Percentiles rank a stretch among this genome's conserved stretches.
These are phyloP conservation scores for Talaromyces borbonicus DNA, from an alignment of 495 filamentous ascomycete genomes.

Conservation along the genomic window DNA sequence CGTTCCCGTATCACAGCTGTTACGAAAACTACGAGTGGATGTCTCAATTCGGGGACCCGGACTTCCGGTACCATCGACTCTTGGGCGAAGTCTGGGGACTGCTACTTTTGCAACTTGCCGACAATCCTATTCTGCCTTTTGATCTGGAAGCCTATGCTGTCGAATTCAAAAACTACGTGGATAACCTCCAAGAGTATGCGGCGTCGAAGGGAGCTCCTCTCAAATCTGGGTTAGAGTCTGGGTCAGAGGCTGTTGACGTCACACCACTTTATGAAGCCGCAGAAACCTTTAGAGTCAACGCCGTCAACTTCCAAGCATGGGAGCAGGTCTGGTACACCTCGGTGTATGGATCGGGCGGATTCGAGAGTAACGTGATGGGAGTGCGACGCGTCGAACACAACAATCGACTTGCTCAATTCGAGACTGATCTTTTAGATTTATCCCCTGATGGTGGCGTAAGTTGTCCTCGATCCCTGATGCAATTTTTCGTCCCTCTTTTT, in stretches of 20 bases:
- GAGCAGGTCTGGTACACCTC: slow-evolving; percentile 60
- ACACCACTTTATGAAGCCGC: slow-evolving; percentile 51
- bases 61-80: slow-evolving; percentile 69
- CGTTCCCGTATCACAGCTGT: slow-evolving; percentile 71
- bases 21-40: slow-evolving; percentile 90
- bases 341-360: slow-evolving; percentile 55
- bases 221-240: slow-evolving; percentile 24
- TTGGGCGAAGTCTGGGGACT: slow-evolving; percentile 73
- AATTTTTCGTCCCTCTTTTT: too few relatives aligned
- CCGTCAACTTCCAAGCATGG: slow-evolving; percentile 61
- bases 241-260: slow-evolving; percentile 37
- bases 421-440: slow-evolving; percentile 72
- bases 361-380: slow-evolving; percentile 56
- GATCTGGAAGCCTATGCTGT: slow-evolving; percentile 69
- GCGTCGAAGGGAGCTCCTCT: slow-evolving; percentile 40
- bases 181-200: slow-evolving; percentile 57
- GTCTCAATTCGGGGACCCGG: slow-evolving; percentile 65
- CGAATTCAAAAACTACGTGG: slow-evolving; percentile 49
- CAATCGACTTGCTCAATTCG: slow-evolving; percentile 64
- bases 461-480: slow-evolving; percentile 9
- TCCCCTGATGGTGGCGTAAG: slow-evolving; percentile 58
- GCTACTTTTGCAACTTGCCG: slow-evolving; percentile 75
- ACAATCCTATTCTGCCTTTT: slow-evolving; percentile 72
- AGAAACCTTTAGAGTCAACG: slow-evolving; percentile 44
- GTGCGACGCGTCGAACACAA: slow-evolving; percentile 60